These are phyloP conservation scores for Phaeotremella fagi DNA, from an alignment of 768 basidiomycete species.

Conservation along the genomic window DNA sequence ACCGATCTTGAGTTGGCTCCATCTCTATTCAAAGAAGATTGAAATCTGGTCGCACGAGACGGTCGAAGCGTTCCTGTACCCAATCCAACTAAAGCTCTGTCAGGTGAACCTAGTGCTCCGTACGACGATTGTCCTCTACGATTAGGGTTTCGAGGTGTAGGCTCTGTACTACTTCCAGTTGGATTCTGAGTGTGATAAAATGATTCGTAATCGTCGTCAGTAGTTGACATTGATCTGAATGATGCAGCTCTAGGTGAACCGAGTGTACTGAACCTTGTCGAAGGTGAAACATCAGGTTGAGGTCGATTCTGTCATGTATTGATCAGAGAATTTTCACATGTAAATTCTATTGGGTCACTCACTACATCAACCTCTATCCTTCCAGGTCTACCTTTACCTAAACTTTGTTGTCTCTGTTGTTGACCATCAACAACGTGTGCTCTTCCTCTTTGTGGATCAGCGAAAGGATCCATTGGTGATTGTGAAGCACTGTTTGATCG, in stretches of 20 bases:
- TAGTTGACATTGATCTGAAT: conserved; percentile 12
- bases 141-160: conserved; percentile 11
- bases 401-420: conserved; percentile 6
- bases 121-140: no score
- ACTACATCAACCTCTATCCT: neutral
- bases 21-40: conserved; percentile 1
- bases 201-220: conserved; percentile 16
- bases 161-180: conserved; percentile 2
- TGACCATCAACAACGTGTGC: neutral
- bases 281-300: conserved; percentile 2
- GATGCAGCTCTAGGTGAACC: conserved; percentile 12
- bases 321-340: no score
- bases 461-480: neutral
- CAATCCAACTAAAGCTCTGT: conserved; percentile 24
- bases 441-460: neutral
- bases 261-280: conserved; percentile 6
- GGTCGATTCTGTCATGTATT: no score
- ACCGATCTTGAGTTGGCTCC: conserved; percentile 33
- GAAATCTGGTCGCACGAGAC: conserved; percentile 16
- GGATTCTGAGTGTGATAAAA: neutral
- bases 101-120: conserved; percentile 6
- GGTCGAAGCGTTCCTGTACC: conserved; percentile 21
- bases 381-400: conserved; percentile 18
- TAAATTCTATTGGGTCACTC: no score
- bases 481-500: neutral